Evolutionary conservation across 768 basidiomycete species (phyloP), one percentile per base, ranked within the genome.

Genomic region (Tylopilus sp.): DNA sequence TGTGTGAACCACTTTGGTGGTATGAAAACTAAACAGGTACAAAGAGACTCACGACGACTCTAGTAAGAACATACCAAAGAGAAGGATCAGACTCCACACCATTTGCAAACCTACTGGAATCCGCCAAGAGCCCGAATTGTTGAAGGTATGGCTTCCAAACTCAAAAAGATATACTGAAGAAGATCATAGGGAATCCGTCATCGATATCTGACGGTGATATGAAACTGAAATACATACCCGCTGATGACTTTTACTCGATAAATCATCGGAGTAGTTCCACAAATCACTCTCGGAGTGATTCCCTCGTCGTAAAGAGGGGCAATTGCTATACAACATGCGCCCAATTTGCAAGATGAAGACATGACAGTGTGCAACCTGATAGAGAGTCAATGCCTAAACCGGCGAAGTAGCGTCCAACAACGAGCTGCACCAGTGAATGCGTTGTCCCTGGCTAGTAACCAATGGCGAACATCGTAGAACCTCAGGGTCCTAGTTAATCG

Each of bases 331-430:
- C 24, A 31, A 33, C 16, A 10, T 34, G 4, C 5, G 4, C 28
- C 67, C 45, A 43, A 25, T 11, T 37, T 22, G 6, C 24, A n/a
- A 25, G 6, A 43, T 26, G 16, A 31, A 10, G 46, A 57, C 25
- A 28, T 21, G 6, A 19, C 13, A 33, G n/a, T 42, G 53, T 70
- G n/a, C 60, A n/a, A 83, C 84, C 83, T 54, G 81, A 89, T 45
- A 89, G 62, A 3, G 88, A 84, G 3, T 88, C 87, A 2, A 91
- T 88, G 21, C 88, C 89, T 9, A 91, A 72, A 41, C 89, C 89
- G 16, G 88, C 86, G 47, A 89, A 74, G 55, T 84, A 87, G 5
- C 85, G 81, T n/a, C 86, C 88, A 42, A 86, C 74, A 1, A 83
- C 83, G 34, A 92, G 76, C 63, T 90, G 89, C 1, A 67, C 80